Percentiles rank a stretch among this genome's conserved stretches.
Conservation (phyloP, 129 eudicot species). For the Rutidosis leptorrhynchoides region DNA sequence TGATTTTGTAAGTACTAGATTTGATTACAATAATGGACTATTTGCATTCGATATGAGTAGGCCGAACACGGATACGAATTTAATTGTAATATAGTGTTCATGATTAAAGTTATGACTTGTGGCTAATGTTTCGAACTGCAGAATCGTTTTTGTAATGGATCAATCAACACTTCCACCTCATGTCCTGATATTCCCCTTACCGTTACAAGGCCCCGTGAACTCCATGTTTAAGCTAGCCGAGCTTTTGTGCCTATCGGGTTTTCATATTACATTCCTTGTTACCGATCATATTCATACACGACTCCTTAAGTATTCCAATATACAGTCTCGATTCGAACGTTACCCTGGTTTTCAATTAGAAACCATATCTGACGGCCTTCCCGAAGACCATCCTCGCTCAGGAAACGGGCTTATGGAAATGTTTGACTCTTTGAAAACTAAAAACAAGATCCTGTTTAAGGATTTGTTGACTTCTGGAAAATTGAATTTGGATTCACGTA, state of each 20-base stretch:
- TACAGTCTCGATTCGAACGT: conserved; percentile 38
- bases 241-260: conserved; percentile 48
- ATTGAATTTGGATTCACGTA: conserved; percentile 14
- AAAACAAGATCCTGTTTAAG: conserved; percentile 35
- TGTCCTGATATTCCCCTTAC: conserved; percentile 68
- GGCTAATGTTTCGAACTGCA: conserved; percentile 14
- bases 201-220: conserved; percentile 70
- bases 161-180: conserved; percentile 38
- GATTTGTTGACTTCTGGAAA: conserved; percentile 36
- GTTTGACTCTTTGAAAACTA: conserved; percentile 33
- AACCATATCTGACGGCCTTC: conserved; percentile 53
- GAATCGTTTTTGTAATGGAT: conserved; percentile 36
- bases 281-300: conserved; percentile 46
- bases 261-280: conserved; percentile 59
- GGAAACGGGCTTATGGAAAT: conserved; percentile 35
- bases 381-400: conserved; percentile 43
- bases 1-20: too few species aligned
- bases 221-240: conserved; percentile 65
- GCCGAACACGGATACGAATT: too few species aligned
- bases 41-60: too few species aligned
- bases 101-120: background rate
- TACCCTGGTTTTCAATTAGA: conserved; percentile 42
- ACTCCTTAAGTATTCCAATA: conserved; percentile 45
- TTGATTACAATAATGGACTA: too few species aligned
- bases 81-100: too few species aligned